Evolutionary conservation across 2,329 filamentous ascomycete genomes (phyloP).

Genomic region (Gnomoniopsis sp.): DNA sequence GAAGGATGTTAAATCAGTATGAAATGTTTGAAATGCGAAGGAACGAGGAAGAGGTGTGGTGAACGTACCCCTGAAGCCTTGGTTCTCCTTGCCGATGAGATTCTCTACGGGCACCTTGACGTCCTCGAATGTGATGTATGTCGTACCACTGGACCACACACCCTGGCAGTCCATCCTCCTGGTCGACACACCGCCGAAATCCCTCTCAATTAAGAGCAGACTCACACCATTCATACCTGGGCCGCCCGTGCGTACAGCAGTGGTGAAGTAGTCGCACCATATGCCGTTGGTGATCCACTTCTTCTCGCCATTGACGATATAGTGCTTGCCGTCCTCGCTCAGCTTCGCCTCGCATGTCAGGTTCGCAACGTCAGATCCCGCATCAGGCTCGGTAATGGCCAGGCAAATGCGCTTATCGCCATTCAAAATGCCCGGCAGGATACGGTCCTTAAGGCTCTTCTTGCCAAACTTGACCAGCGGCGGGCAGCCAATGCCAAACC

Average conservation of each 20-base stretch:
- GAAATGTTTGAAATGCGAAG: neutral
- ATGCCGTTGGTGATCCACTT: slow-evolving; percentile 99
- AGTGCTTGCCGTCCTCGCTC: slow-evolving; percentile 93
- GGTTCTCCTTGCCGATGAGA: slow-evolving; percentile 94
- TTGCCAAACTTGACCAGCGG: slow-evolving; percentile 90
- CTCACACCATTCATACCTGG: slow-evolving; percentile 90
- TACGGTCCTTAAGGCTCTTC: slow-evolving; percentile 78
- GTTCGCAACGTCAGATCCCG: slow-evolving; percentile 92
- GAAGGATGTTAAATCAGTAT: neutral
- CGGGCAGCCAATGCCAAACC: slow-evolving; percentile 93
- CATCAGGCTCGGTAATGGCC: slow-evolving; percentile 95
- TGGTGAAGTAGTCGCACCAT: slow-evolving; percentile 97
- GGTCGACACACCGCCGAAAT: slow-evolving; percentile 80
- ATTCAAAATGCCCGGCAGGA: slow-evolving; percentile 80
- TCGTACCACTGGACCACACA: slow-evolving; percentile 92
- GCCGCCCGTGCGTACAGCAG: slow-evolving; percentile 85
- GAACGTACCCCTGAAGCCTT: slow-evolving; percentile 77
- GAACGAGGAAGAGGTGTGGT: neutral
- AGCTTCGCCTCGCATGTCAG: slow-evolving; percentile 94
- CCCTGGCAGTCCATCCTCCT: slow-evolving; percentile 98
- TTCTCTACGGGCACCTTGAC: slow-evolving; percentile 99
- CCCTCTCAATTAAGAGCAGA: slow-evolving; percentile 87
- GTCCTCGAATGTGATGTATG: slow-evolving; percentile 97
- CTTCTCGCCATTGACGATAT: slow-evolving; percentile 99
- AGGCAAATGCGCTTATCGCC: slow-evolving; percentile 97